Conservation (phyloP, 352 stramenopile species). For the Blastocystis sp. region DNA sequence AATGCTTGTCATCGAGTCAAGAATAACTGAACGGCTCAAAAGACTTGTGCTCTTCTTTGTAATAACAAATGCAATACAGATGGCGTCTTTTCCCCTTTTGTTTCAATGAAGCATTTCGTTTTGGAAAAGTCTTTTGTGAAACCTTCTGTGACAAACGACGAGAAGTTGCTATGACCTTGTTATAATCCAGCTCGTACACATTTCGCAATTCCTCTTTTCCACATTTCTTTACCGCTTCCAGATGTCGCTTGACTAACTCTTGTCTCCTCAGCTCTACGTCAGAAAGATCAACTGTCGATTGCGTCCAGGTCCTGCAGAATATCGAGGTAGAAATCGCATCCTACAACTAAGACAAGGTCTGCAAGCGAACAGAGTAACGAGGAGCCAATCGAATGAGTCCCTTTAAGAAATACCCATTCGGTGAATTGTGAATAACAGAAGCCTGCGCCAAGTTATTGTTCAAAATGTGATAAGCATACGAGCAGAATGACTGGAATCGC, state of each 20-base stretch:
- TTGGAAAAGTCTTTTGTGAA: background rate
- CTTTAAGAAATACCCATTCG: background rate
- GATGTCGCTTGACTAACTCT: background rate
- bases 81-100: background rate
- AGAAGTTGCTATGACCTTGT: background rate
- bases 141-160: background rate
- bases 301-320: background rate
- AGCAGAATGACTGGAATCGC: slow-evolving; percentile 8
- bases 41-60: background rate
- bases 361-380: background rate
- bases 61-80: background rate
- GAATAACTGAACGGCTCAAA: background rate
- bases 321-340: background rate
- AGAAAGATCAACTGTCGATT: background rate
- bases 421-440: background rate
- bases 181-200: slow-evolving; percentile 38
- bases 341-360: background rate
- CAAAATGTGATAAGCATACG: background rate
- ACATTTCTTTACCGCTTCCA: slow-evolving; percentile 15
- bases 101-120: background rate
- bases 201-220: background rate
- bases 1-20: too few species aligned
- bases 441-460: background rate
- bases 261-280: background rate
- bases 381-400: background rate